A percentile compares a stretch with the other conserved stretches of the same genome.
Conservation (phyloP, 2,329 filamentous ascomycete species). For the Canariomyces notabilis region DNA sequence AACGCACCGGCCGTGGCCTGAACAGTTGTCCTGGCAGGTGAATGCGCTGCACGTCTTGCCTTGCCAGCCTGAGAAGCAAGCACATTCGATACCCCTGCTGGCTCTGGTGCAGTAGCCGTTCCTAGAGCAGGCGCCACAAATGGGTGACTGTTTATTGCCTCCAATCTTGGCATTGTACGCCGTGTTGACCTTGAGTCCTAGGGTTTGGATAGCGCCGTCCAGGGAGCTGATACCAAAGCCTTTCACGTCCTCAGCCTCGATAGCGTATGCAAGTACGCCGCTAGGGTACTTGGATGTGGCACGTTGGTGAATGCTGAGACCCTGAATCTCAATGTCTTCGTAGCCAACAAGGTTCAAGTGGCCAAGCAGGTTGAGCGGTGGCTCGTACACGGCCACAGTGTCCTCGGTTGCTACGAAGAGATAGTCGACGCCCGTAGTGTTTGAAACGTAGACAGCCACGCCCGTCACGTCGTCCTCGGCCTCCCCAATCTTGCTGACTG, state of each 20-base stretch:
- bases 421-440: slow-evolving; percentile 5
- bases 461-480: slow-evolving; percentile 14
- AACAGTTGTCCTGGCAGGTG: slow-evolving; percentile 15
- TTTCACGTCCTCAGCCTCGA: slow-evolving; percentile 7
- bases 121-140: slow-evolving; percentile 9
- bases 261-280: slow-evolving; percentile 9
- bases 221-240: slow-evolving; percentile 13
- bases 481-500: slow-evolving; percentile 7
- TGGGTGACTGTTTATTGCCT: neutral
- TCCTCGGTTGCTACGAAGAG: slow-evolving; percentile 11
- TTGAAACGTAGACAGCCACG: slow-evolving; percentile 8
- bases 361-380: slow-evolving; percentile 8
- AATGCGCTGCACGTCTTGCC: slow-evolving; percentile 4
- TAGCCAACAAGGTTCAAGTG: slow-evolving; percentile 8
- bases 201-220: slow-evolving; percentile 2
- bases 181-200: slow-evolving; percentile 7
- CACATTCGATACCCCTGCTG: slow-evolving; percentile 3
- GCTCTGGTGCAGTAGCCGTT: slow-evolving; percentile 11
- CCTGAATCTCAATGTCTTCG: slow-evolving; percentile 13
- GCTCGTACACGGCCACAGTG: slow-evolving; percentile 11
- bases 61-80: slow-evolving; percentile 9
- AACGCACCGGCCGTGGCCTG: slow-evolving; percentile 11
- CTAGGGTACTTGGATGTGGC: slow-evolving; percentile 9
- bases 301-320: slow-evolving; percentile 8
- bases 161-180: slow-evolving; percentile 8